Base-by-base conservation (phyloP, 2,329 filamentous ascomycete species). In the Aspergillus caelatus region DNA sequence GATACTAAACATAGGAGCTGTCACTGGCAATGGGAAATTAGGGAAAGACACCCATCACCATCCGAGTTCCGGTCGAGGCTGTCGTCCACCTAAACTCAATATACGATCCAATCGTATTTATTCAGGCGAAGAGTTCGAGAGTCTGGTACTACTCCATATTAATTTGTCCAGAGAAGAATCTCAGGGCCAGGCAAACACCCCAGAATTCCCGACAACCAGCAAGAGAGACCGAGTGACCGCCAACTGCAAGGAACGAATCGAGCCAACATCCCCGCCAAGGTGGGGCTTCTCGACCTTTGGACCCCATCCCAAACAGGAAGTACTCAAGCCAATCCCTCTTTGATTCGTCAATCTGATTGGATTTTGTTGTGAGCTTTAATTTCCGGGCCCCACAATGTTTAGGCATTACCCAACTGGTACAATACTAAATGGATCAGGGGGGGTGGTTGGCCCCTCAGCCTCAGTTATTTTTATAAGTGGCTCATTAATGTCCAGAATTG, bases 301-400 rank as follows among this genome's bases (percentile, higher is more conserved):
- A n/a, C 6, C 23, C 23, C 23, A 11, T 19, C 16, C 9, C 4
- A 28, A 50, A 50, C 5, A 7, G 45, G 45, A 48, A 48, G 45
- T 26, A 8, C 11, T 23, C 4, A 12, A 9, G 45, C 23, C 23
- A 8, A 48, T 48, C 45, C 21, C 21, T 26, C 23, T 2, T 26
- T 1, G 1, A 9, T 48, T 14, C 45, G 5, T 1, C 6, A 0
- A 9, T 10, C 26, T 34, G 28, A 52, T 52, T 52, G 48, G 48
- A n/a, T 4, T 3, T 5, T 12, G 11, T 14, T 1, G 3, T 23
- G 52, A 55, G 52, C 32, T 55, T 55, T 55, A 55, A 55, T 55
- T 55, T 55, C 52, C 52, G 52, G 52, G 32, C 21, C 50, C 50
- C 50, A 36, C 16, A n/a, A 32, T 54, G 14, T 54, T 36, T 54